Conservation (phyloP, 2,329 filamentous ascomycete genomes). For the Cytospora mali region DNA sequence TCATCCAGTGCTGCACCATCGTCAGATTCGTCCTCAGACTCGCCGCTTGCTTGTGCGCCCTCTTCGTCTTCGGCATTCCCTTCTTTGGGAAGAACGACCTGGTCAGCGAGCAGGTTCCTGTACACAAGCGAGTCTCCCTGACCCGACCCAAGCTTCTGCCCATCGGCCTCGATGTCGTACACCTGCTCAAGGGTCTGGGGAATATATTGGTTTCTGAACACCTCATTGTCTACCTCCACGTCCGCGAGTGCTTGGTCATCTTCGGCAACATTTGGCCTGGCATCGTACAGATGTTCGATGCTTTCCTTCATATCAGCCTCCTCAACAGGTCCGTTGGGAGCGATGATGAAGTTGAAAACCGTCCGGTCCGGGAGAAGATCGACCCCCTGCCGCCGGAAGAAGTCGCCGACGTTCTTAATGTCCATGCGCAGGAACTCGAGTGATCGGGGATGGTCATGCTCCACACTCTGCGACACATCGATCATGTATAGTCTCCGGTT, state of each 20-base stretch:
- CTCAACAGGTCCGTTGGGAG: conserved; percentile 60
- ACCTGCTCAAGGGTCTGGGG: conserved; percentile 95
- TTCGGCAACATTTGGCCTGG: conserved; percentile 45
- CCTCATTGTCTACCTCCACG: conserved; percentile 80
- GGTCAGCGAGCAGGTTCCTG: conserved; percentile 77
- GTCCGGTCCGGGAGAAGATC: conserved; percentile 76
- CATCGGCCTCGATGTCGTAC: conserved; percentile 93
- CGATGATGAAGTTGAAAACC: conserved; percentile 83
- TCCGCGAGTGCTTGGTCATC: conserved; percentile 48
- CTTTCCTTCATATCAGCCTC: conserved; percentile 61
- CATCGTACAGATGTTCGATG: conserved; percentile 69
- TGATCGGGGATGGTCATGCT: conserved; percentile 91
- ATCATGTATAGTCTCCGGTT: conserved; percentile 85
- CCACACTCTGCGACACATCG: conserved; percentile 95
- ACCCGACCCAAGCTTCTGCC: conserved; percentile 72
- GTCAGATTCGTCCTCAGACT: conserved; percentile 48
- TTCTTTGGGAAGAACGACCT: conserved; percentile 51
- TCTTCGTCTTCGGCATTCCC: conserved; percentile 37
- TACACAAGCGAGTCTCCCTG: conserved; percentile 81
- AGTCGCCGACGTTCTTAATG: conserved; percentile 94
- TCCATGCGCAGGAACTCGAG: conserved; percentile 97
- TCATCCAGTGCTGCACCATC: conserved; percentile 54
- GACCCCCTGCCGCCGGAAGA: conserved; percentile 85
- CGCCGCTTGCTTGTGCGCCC: conserved; percentile 42
- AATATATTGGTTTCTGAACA: conserved; percentile 95